These are phyloP conservation scores for Collybia mongolica DNA, from an alignment of 768 basidiomycete genomes.

Conservation along the genomic window DNA sequence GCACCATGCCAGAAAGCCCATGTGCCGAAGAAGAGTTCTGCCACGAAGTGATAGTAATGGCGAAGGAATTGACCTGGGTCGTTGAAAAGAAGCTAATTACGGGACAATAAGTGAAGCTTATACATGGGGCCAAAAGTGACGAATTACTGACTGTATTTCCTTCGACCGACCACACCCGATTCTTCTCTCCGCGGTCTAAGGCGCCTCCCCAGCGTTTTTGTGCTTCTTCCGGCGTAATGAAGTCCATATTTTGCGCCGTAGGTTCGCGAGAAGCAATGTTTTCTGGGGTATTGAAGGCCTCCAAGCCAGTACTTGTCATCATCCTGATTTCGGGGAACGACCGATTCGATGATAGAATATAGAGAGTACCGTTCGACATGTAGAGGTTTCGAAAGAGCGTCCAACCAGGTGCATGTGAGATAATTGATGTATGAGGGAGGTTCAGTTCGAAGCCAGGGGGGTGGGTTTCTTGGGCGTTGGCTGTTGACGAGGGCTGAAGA, in stretches of 20 bases:
- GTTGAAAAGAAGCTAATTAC: constrained; percentile 52
- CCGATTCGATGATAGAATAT: constrained; percentile 50
- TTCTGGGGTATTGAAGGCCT: constrained; percentile 57
- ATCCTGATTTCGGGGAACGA: constrained; percentile 43
- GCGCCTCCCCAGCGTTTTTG: constrained; percentile 55
- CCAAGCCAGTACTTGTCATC: constrained; percentile 69
- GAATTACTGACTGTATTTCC: constrained; percentile 61
- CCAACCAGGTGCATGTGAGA: constrained; percentile 79
- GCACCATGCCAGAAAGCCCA: constrained; percentile 76
- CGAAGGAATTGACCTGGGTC: constrained; percentile 76
- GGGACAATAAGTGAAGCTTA: not conserved
- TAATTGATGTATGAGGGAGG: constrained; percentile 53
- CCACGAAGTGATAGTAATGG: constrained; percentile 88
- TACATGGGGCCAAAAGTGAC: not conserved
- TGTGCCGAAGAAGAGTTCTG: constrained; percentile 73
- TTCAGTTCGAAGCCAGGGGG: constrained; percentile 13
- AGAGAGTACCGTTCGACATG: constrained; percentile 81
- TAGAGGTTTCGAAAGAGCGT: constrained; percentile 83
- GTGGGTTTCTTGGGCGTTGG: not conserved
- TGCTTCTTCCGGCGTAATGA: constrained; percentile 62
- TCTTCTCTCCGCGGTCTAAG: constrained; percentile 23
- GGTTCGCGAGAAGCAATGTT: constrained; percentile 70
- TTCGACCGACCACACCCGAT: constrained; percentile 63
- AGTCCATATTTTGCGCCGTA: constrained; percentile 56
- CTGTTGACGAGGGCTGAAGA: not conserved